phyloP scores from a whole-genome alignment of 129 eudicot genomes.

The Mikania micrantha region DNA sequence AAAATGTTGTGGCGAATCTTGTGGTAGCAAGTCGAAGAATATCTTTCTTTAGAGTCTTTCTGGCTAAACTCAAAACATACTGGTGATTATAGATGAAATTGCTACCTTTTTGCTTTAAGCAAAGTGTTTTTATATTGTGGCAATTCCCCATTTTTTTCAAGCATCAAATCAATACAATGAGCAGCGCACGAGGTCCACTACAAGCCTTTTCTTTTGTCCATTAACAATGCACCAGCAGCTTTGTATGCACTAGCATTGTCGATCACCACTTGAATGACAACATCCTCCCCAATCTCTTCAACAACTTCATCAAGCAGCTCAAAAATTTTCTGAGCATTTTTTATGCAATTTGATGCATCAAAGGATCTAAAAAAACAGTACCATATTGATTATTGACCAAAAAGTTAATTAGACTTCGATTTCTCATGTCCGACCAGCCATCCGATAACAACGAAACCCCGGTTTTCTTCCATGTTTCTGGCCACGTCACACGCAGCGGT shows the following conservation, averaged over 20 bases:
- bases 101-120: not conserved
- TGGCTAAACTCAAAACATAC: not conserved
- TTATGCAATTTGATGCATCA: not conserved
- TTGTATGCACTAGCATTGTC: not conserved
- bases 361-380: too few species aligned
- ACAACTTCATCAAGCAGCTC: not conserved
- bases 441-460: too few species aligned
- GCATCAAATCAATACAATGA: slow-evolving; percentile 12
- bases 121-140: slow-evolving; percentile 13
- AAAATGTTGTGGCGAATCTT: too few species aligned
- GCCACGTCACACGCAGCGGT: too few species aligned
- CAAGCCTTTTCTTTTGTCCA: not conserved
- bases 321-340: not conserved
- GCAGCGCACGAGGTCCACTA: not conserved
- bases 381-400: too few species aligned
- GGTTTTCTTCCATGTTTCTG: too few species aligned
- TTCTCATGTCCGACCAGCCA: too few species aligned
- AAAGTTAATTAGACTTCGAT: too few species aligned
- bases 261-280: not conserved
- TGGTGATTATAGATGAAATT: not conserved
- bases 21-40: not conserved
- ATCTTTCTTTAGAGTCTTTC: not conserved
- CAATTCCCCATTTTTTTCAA: slow-evolving; percentile 3
- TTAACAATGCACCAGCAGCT: not conserved
- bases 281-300: not conserved